Evolutionary conservation across 768 basidiomycete genomes (phyloP).

Genomic region (Mycena sanguinolenta): DNA sequence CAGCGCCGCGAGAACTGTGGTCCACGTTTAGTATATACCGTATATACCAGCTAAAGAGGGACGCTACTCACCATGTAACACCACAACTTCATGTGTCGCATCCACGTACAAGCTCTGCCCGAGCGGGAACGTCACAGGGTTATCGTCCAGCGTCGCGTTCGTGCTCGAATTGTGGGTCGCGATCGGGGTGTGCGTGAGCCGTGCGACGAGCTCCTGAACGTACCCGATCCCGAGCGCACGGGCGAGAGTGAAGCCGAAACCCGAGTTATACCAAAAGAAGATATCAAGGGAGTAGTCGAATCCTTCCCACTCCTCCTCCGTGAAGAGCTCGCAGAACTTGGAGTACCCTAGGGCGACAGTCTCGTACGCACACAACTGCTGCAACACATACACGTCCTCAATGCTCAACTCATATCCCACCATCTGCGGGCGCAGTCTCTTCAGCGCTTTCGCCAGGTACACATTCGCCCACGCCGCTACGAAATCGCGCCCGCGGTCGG

Average conservation of each 20-base stretch:
- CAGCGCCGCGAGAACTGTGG: slow-evolving; percentile 83
- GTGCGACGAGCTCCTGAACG: slow-evolving; percentile 85
- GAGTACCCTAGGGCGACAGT: slow-evolving; percentile 94
- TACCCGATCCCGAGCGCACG: slow-evolving; percentile 85
- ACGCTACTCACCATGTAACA: slow-evolving; percentile 75
- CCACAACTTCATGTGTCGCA: slow-evolving; percentile 92
- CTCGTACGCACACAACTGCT: slow-evolving; percentile 76
- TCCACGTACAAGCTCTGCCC: slow-evolving; percentile 85
- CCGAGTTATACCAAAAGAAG: slow-evolving; percentile 78
- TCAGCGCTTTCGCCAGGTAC: slow-evolving; percentile 78
- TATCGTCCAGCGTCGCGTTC: slow-evolving; percentile 84
- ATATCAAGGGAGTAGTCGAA: slow-evolving; percentile 89
- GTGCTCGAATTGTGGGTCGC: slow-evolving; percentile 82
- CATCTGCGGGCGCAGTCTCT: slow-evolving; percentile 71
- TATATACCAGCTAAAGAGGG: too few species aligned
- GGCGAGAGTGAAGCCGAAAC: slow-evolving; percentile 86
- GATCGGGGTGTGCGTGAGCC: slow-evolving; percentile 84
- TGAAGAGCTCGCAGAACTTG: slow-evolving; percentile 92
- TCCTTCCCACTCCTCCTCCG: slow-evolving; percentile 92
- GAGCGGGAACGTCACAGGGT: slow-evolving; percentile 77
- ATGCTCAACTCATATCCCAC: slow-evolving; percentile 72
- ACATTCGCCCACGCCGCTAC: slow-evolving; percentile 74
- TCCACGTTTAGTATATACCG: neutral
- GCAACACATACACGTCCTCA: slow-evolving; percentile 83
- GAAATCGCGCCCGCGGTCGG: slow-evolving; percentile 69